phyloP scores from a whole-genome alignment of 495 filamentous ascomycete genomes.

The Penicillium pancosmium region DNA sequence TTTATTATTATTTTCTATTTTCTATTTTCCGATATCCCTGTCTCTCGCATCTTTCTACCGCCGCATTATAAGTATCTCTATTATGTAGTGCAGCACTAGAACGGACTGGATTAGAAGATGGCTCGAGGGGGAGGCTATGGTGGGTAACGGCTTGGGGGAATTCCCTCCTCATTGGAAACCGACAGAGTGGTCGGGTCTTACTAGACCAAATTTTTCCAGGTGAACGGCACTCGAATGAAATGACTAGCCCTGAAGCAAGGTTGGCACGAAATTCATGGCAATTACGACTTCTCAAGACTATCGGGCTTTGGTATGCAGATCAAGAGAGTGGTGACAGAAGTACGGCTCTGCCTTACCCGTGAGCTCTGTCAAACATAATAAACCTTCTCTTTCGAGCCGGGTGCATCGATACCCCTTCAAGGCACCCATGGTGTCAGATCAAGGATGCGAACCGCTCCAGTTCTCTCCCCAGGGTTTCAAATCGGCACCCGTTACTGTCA shows the following conservation, averaged over 20 bases:
- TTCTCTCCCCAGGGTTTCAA: not conserved
- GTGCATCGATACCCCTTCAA: slow-evolving; percentile 6
- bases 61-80: not conserved
- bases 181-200: not conserved
- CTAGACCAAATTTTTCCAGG: not conserved
- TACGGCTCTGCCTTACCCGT: not conserved
- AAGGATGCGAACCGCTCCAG: slow-evolving; percentile 1
- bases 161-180: not conserved
- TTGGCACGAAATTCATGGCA: not conserved
- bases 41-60: not conserved
- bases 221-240: not conserved
- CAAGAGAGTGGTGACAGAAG: not conserved
- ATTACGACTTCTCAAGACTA: not conserved
- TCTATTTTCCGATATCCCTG: not conserved
- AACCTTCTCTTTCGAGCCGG: slow-evolving; percentile 7
- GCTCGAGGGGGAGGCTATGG: not conserved
- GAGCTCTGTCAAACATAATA: slow-evolving; percentile 7
- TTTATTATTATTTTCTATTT: slow-evolving; percentile 5
- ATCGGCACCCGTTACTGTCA: slow-evolving; percentile 7
- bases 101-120: not conserved
- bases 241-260: not conserved
- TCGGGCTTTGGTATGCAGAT: slow-evolving; percentile 6
- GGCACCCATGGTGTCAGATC: slow-evolving; percentile 1
- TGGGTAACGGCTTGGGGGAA: not conserved
- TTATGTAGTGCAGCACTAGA: not conserved